These are phyloP conservation scores for Salix brachista DNA, from an alignment of 345 rosid genomes.

Conservation along the genomic window DNA sequence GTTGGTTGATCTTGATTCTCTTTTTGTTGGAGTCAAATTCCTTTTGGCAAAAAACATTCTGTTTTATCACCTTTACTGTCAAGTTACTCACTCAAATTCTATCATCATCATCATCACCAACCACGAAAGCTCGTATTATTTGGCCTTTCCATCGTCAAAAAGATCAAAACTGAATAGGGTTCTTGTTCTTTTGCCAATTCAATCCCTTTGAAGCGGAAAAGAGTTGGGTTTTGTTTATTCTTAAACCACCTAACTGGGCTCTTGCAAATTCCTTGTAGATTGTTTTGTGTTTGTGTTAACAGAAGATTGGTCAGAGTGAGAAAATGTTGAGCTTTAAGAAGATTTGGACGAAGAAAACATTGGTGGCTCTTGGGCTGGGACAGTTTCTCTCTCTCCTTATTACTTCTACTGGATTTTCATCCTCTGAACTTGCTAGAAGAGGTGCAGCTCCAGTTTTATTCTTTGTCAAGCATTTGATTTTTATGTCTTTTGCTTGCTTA, in stretches of 20 bases:
- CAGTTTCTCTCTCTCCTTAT: conserved; percentile 65
- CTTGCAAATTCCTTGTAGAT: background rate
- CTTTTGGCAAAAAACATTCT: background rate
- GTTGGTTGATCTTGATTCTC: background rate
- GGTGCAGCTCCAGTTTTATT: conserved; percentile 30
- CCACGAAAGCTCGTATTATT: background rate
- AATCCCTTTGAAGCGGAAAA: background rate
- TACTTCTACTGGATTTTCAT: conserved; percentile 47
- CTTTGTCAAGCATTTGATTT: background rate
- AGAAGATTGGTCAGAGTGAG: background rate
- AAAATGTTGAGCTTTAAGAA: conserved; percentile 36
- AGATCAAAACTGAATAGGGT: background rate
- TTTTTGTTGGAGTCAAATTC: background rate
- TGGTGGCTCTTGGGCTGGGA: conserved; percentile 68
- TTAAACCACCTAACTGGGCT: background rate
- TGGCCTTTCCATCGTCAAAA: background rate
- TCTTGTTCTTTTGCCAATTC: background rate
- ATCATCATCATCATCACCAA: background rate
- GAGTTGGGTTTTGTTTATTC: background rate
- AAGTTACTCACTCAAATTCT: background rate
- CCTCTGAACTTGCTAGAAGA: conserved; percentile 62
- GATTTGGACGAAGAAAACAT: conserved; percentile 48
- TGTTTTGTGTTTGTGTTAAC: background rate
- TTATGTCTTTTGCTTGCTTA: background rate
- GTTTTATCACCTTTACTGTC: background rate